A percentile compares a stretch with the other conserved stretches of the same genome.
phyloP scores from a whole-genome alignment of 352 stramenopile genomes.

The Globisporangium paroecandrum region DNA sequence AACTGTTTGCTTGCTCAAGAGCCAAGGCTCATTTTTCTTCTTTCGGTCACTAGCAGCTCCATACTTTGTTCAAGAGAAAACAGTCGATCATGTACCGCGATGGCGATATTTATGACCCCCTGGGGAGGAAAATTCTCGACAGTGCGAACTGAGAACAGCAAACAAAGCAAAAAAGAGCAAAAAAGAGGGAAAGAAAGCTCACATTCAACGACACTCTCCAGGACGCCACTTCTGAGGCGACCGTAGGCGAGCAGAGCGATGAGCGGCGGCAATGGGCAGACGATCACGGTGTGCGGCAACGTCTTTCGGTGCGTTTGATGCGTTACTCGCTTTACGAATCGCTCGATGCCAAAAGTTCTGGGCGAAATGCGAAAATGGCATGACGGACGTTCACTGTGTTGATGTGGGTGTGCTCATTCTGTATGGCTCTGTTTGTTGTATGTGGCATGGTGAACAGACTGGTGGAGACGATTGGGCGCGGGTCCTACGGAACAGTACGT shows the following conservation, averaged over 20 bases:
- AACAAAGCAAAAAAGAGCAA: background rate
- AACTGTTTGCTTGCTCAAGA: too few relatives aligned
- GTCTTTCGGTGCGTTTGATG: slow-evolving; percentile 57
- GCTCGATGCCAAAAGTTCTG: background rate
- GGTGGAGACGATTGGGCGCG: slow-evolving; percentile 73
- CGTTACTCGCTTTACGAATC: background rate
- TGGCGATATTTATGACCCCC: background rate
- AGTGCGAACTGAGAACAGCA: background rate
- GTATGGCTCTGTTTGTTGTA: background rate
- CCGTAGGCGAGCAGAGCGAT: slow-evolving; percentile 28
- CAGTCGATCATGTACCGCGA: background rate
- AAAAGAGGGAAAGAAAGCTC: background rate
- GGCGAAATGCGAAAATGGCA: background rate
- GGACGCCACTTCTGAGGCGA: slow-evolving; percentile 28
- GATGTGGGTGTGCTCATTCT: too few relatives aligned
- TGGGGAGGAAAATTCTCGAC: background rate
- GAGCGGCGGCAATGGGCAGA: slow-evolving; percentile 62
- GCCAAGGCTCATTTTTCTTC: too few relatives aligned
- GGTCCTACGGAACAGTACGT: slow-evolving; percentile 78
- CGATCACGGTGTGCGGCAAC: slow-evolving; percentile 78
- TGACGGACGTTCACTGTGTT: background rate
- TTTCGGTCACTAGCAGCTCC: background rate
- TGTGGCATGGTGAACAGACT: slow-evolving; percentile 32
- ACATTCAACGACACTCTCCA: background rate
- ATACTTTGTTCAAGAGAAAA: background rate